Evolutionary conservation across 441 rosid genomes (phyloP).

Genomic region (Corymbia calophylla): DNA sequence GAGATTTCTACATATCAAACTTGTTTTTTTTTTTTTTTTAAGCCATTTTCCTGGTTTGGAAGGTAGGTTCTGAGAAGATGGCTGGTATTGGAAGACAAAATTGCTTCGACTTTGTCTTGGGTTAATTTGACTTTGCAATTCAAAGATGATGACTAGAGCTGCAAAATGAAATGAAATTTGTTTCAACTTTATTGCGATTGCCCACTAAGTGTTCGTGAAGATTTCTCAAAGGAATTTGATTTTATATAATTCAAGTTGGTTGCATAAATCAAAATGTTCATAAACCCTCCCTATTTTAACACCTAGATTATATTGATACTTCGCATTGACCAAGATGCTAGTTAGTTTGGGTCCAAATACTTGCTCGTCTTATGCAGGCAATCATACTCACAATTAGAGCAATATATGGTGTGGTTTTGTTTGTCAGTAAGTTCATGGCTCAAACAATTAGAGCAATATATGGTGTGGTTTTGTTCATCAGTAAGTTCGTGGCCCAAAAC

Average conservation of each 20-base stretch:
- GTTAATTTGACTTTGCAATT: neutral
- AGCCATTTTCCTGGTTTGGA: neutral
- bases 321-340: neutral
- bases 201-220: neutral
- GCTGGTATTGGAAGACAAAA: neutral
- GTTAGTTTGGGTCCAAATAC: neutral
- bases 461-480: too few relatives aligned
- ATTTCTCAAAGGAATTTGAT: neutral
- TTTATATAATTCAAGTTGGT: neutral
- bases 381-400: too few relatives aligned
- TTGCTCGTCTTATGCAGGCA: neutral
- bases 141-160: neutral
- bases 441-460: too few relatives aligned
- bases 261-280: neutral
- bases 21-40: neutral
- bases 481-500: too few relatives aligned
- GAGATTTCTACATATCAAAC: neutral
- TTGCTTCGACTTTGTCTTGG: neutral
- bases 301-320: neutral
- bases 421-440: too few relatives aligned
- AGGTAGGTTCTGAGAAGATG: neutral
- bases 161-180: neutral
- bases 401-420: too few relatives aligned
- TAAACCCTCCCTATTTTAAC: neutral
- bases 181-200: neutral